Percentiles rank a stretch among this genome's conserved stretches.
Conservation (phyloP, 768 basidiomycete species). For the Paxillus involutus region DNA sequence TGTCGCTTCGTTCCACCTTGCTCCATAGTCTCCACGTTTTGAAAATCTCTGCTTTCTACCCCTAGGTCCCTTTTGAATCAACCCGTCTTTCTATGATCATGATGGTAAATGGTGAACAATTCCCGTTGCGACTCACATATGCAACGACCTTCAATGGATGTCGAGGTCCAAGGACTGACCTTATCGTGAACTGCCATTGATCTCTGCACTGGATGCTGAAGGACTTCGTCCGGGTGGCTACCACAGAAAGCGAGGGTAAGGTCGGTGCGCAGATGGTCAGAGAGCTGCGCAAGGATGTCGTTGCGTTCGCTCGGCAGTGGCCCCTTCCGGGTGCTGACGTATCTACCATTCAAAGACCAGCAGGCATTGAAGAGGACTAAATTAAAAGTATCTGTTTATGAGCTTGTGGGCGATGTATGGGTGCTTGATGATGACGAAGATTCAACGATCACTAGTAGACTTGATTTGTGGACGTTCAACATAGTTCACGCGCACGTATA, state of each 20-base stretch:
- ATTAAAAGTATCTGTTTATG: constrained; percentile 15
- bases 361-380: constrained; percentile 59
- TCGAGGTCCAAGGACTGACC: too few species aligned
- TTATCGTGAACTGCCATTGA: too few species aligned
- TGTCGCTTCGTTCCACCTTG: too few species aligned
- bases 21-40: too few species aligned
- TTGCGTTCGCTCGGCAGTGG: constrained; percentile 80
- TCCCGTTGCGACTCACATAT: too few species aligned
- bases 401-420: background rate
- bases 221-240: constrained; percentile 89
- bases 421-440: constrained; percentile 32
- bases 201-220: too few species aligned
- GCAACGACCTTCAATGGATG: too few species aligned
- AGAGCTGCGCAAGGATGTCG: constrained; percentile 78
- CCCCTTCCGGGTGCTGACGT: constrained; percentile 87
- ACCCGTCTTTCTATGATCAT: too few species aligned
- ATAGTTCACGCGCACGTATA: constrained; percentile 14
- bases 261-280: constrained; percentile 69
- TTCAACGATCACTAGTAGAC: constrained; percentile 51
- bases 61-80: too few species aligned
- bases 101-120: too few species aligned
- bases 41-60: too few species aligned
- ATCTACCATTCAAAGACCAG: constrained; percentile 50
- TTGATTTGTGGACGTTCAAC: constrained; percentile 34
- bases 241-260: constrained; percentile 64